phyloP scores from a whole-genome alignment of 805 yeast genomes.

The Wickerhamiella sorbophila region DNA sequence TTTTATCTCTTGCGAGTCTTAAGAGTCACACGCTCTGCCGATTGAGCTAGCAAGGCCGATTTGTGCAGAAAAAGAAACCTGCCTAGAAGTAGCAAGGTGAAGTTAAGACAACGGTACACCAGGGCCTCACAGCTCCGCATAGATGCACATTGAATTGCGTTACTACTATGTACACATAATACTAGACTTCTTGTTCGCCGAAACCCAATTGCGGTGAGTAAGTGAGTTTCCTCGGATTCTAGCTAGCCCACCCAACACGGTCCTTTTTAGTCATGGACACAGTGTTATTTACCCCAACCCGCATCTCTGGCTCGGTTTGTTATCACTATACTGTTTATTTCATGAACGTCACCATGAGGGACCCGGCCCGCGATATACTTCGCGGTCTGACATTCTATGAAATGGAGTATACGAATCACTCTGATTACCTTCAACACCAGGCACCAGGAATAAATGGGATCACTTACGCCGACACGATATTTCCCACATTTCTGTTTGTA shows the following conservation, averaged over 20 bases:
- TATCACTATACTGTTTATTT: neutral
- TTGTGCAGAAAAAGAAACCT: no score
- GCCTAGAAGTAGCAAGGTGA: no score
- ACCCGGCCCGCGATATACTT: slow-evolving; percentile 18
- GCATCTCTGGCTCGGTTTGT: neutral
- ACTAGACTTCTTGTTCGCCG: no score
- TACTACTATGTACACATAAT: no score
- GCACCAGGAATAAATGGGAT: slow-evolving; percentile 14
- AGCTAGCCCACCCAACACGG: no score
- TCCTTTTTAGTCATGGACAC: no score
- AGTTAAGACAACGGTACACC: no score
- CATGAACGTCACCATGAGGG: slow-evolving; percentile 10
- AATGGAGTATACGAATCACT: slow-evolving; percentile 20
- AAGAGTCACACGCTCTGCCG: slow-evolving; percentile 21
- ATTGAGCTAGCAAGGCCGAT: slow-evolving; percentile 19
- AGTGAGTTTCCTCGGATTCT: no score
- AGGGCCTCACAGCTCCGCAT: no score
- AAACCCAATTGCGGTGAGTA: no score
- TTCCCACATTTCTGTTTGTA: slow-evolving; percentile 22
- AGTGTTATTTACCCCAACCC: neutral
- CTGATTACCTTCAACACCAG: slow-evolving; percentile 15
- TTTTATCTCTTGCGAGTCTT: slow-evolving; percentile 10
- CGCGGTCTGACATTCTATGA: slow-evolving; percentile 22
- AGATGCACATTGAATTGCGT: no score
- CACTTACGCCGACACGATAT: slow-evolving; percentile 22